Percentiles rank a stretch among this genome's conserved stretches.
These are phyloP conservation scores for Flaveria robusta DNA, from an alignment of 129 eudicot species.

Conservation along the genomic window DNA sequence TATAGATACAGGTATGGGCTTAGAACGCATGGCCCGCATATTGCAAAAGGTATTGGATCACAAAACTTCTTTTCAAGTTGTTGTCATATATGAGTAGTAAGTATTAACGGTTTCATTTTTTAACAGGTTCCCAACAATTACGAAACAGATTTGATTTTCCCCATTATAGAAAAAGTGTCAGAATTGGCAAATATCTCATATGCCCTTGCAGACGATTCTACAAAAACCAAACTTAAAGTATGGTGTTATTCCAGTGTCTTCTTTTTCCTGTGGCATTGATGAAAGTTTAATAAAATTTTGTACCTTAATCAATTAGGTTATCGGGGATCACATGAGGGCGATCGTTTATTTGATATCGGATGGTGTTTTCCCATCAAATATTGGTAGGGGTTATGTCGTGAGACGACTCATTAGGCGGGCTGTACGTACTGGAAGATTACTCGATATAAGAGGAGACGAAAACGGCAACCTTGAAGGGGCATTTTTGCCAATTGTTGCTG, in stretches of 20 bases:
- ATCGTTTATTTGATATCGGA: conserved; percentile 83
- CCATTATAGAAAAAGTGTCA: conserved; percentile 83
- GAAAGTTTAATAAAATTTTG: neutral
- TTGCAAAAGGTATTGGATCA: conserved; percentile 65
- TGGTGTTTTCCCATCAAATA: conserved; percentile 88
- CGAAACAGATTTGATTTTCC: conserved; percentile 92
- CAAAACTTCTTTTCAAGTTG: conserved; percentile 2
- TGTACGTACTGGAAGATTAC: conserved; percentile 81
- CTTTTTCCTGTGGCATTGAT: neutral
- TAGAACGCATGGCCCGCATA: conserved; percentile 96
- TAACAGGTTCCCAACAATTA: conserved; percentile 93
- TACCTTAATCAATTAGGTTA: conserved; percentile 47
- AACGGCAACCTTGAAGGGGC: conserved; percentile 72
- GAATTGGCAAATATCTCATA: conserved; percentile 76
- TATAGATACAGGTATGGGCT: conserved; percentile 94
- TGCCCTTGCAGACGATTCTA: conserved; percentile 57
- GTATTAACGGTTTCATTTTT: conserved; percentile 6
- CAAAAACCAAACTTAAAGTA: conserved; percentile 86
- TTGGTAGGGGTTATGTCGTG: conserved; percentile 85
- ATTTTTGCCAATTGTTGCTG: conserved; percentile 71
- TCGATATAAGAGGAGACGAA: conserved; percentile 76
- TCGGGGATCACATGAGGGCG: conserved; percentile 98
- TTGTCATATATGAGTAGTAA: neutral
- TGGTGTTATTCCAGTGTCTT: conserved; percentile 33
- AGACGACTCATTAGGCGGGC: conserved; percentile 86